Percentiles rank a stretch among this genome's conserved stretches.
Evolutionary conservation across 495 filamentous ascomycete genomes (phyloP).

Genomic region (Trichoderma asperelloides): DNA sequence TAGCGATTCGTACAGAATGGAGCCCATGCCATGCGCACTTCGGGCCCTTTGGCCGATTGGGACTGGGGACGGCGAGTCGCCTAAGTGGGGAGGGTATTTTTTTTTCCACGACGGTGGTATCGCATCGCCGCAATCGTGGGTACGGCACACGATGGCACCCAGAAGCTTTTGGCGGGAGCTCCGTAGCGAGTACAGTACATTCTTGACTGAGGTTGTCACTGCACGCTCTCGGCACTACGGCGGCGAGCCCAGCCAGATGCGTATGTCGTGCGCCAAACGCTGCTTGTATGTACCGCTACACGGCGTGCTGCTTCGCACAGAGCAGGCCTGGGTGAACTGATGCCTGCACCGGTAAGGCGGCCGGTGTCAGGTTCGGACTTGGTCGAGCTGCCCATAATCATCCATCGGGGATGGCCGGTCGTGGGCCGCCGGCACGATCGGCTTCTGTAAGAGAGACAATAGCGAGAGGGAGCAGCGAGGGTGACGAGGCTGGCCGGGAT

Average conservation of each 20-base stretch:
- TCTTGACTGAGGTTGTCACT: neutral
- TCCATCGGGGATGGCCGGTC: neutral
- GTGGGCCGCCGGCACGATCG: neutral
- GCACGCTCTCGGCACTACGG: neutral
- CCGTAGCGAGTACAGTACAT: neutral
- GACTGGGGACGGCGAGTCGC: neutral
- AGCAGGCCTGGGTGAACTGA: too few relatives aligned
- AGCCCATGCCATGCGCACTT: neutral
- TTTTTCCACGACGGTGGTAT: neutral
- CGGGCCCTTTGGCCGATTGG: too few relatives aligned
- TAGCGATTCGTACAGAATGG: neutral
- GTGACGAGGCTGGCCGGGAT: too few relatives aligned
- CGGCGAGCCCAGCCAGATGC: neutral
- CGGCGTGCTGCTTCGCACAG: neutral
- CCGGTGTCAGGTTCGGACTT: neutral
- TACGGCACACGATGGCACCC: neutral
- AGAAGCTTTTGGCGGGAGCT: neutral
- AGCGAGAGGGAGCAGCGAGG: too few relatives aligned
- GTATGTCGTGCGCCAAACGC: too few relatives aligned
- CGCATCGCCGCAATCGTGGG: constrained; percentile 1
- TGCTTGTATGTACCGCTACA: neutral
- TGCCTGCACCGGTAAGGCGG: neutral
- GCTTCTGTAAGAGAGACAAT: neutral
- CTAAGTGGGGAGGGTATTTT: neutral
- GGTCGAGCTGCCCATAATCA: neutral